phyloP scores from a whole-genome alignment of 192 early-diverging fungal species.

The Rhizoclosmatium sp. region DNA sequence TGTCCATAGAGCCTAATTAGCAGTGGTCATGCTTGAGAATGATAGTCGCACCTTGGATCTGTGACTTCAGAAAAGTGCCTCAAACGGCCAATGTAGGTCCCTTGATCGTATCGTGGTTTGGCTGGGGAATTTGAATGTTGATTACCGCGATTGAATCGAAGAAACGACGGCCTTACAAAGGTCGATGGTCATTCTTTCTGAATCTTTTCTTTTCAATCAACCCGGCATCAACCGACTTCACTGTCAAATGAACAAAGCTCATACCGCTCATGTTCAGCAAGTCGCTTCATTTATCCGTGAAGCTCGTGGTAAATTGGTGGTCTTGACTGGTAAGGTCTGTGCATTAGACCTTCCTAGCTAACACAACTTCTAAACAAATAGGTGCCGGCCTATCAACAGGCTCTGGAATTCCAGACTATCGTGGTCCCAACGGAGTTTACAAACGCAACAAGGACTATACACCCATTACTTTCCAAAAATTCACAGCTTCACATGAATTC shows the following conservation, averaged over 20 bases:
- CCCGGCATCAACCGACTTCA: not conserved
- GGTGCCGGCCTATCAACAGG: constrained; percentile 61
- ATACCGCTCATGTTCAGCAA: constrained; percentile 7
- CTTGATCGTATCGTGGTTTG: constrained; percentile 66
- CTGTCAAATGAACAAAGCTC: not conserved
- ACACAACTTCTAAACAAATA: not conserved
- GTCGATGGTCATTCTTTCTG: constrained; percentile 1
- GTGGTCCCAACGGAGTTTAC: constrained; percentile 69
- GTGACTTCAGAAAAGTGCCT: constrained; percentile 79
- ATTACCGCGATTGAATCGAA: not conserved
- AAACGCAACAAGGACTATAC: constrained; percentile 65
- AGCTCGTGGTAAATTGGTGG: constrained; percentile 23
- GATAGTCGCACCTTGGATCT: constrained; percentile 60
- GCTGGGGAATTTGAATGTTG: constrained; percentile 9
- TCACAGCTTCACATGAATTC: constrained; percentile 62
- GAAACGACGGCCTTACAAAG: not conserved
- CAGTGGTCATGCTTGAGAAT: not conserved
- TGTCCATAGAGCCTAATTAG: constrained; percentile 14
- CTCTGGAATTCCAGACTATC: constrained; percentile 57
- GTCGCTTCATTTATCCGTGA: constrained; percentile 29
- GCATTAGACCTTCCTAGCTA: not conserved
- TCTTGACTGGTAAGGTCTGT: constrained; percentile 35
- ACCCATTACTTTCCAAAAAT: constrained; percentile 76
- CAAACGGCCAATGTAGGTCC: constrained; percentile 77
- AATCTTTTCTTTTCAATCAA: not conserved